A percentile compares a stretch with the other conserved stretches of the same genome.
Evolutionary conservation across 129 eudicot species (phyloP).

Genomic region (Escallonia rubra): DNA sequence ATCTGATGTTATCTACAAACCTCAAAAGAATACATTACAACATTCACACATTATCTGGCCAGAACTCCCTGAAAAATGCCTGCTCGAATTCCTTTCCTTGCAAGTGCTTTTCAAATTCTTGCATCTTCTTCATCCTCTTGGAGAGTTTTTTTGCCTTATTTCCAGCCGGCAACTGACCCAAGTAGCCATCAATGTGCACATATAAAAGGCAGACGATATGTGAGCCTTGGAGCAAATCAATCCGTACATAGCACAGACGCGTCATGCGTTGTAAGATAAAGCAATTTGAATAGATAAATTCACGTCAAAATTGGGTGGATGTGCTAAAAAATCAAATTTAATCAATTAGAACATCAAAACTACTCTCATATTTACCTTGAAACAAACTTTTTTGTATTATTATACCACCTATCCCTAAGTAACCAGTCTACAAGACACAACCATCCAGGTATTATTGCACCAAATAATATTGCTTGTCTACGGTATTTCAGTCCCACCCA

Average conservation of each 20-base stretch:
- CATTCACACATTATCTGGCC: conserved; percentile 88
- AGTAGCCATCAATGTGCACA: not conserved
- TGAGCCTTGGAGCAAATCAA: too few relatives aligned
- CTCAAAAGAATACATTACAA: not conserved
- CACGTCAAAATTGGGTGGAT: not conserved
- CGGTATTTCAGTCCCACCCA: too few relatives aligned
- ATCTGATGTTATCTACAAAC: not conserved
- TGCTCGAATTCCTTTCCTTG: conserved; percentile 82
- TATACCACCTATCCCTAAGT: too few relatives aligned
- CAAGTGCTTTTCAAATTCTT: conserved; percentile 58
- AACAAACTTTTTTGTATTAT: not conserved
- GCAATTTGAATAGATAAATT: not conserved
- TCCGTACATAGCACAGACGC: not conserved
- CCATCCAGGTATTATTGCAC: too few relatives aligned
- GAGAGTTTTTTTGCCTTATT: conserved; percentile 48
- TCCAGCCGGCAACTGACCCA: conserved; percentile 30
- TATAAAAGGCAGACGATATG: not conserved
- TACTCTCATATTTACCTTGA: not conserved
- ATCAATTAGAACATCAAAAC: too few relatives aligned
- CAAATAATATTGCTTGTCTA: too few relatives aligned
- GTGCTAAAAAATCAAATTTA: too few relatives aligned
- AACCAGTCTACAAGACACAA: too few relatives aligned
- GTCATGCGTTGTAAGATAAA: not conserved
- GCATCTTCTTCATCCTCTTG: conserved; percentile 81
- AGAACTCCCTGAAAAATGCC: conserved; percentile 81